A percentile compares a stretch with the other conserved stretches of the same genome.
phyloP scores from a whole-genome alignment of 176 grass and related monocot species.

The Carex scoparia region DNA sequence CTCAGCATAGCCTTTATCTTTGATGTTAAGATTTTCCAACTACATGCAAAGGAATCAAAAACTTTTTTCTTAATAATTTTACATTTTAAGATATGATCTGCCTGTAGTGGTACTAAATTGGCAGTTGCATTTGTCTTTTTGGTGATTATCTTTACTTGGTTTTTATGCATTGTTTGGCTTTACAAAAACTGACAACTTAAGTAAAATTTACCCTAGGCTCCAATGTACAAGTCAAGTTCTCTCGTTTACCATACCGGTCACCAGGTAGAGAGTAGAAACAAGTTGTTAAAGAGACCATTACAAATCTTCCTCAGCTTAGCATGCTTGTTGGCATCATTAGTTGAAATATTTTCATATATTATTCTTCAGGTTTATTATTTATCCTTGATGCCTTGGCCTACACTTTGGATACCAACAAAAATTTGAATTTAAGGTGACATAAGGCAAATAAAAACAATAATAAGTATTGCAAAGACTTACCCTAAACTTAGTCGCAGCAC shows the following conservation, averaged over 20 bases:
- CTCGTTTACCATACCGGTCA: background rate
- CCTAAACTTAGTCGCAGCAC: slow-evolving; percentile 90
- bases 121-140: background rate
- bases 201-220: background rate
- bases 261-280: background rate
- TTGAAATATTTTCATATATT: background rate
- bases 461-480: slow-evolving; percentile 25
- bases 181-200: background rate
- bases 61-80: background rate
- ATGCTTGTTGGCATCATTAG: background rate
- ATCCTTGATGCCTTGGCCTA: background rate
- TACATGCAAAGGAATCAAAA: slow-evolving; percentile 18
- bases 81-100: background rate
- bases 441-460: background rate
- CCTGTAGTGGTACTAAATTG: background rate
- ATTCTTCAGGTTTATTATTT: background rate
- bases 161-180: background rate
- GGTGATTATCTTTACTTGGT: background rate
- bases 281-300: background rate
- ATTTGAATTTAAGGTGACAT: background rate
- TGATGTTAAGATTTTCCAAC: slow-evolving; percentile 73
- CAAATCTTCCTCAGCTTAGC: background rate
- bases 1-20: slow-evolving; percentile 82
- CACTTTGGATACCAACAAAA: background rate
- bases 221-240: background rate